Base-by-base conservation (phyloP, 306 rosid genomes). In the Prunus dulcis region DNA sequence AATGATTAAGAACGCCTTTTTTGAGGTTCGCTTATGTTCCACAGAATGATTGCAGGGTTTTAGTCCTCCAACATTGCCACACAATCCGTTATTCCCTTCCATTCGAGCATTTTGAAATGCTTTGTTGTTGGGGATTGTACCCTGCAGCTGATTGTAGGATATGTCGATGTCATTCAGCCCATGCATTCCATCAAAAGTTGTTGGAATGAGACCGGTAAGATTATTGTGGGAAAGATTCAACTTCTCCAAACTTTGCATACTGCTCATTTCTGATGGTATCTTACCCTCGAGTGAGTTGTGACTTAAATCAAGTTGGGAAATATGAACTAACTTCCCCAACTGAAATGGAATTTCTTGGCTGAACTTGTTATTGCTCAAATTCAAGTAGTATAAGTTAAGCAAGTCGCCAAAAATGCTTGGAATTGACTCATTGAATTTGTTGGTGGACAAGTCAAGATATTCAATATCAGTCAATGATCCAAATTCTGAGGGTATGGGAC, bases 131-230 rank as follows among this genome's bases (percentile, higher is more conserved):
- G 79, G 73, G 19, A 76, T 23, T 34, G 67, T 56, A 22, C 79
- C 79, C 47, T 76, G 27, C 43, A 76, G 67, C 27, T 10, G 79
- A 41, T 76, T 76, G 53, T 76, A 52, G 43, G 79, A 76, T 4
- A 76, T 23, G 60, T 79, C 78, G 10, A 79, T 47, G 20, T 51
- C 19, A 11, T 72, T 14, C 64, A 46, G 22, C 0, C 74, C 80
- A 30, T 1, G 22, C 43, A 53, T 45, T 2, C 6, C 0, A 0
- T 34, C 15, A 64, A 34, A 64, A 18, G 22, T 38, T 49, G 46
- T 75, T 2, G 51, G 69, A 17, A 64, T 64, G 14, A 7, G 6
- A 18, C 69, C 49, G 10, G 14, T 32, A 34, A 64, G 49, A 64
- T 64, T 64, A 34, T 72, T 78, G 70, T 61, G 5, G 52, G 69